A percentile compares a stretch with the other conserved stretches of the same genome.
Evolutionary conservation across 306 rosid genomes (phyloP).

Genomic region (Lithocarpus polystachyus): DNA sequence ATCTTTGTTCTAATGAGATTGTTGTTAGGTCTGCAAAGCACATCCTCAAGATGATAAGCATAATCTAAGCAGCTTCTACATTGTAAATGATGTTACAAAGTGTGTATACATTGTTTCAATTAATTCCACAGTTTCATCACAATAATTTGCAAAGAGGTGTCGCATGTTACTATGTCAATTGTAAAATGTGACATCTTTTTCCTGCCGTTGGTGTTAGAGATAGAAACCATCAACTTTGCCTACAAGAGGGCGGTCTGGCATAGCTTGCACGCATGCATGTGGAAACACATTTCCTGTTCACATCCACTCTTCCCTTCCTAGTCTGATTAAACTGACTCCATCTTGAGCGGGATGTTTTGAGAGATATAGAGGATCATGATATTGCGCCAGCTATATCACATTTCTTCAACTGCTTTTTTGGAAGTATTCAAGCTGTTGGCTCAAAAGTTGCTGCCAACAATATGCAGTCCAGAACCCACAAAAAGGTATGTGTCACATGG

Average conservation of each 20-base stretch:
- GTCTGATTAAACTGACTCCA: background rate
- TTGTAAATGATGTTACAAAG: background rate
- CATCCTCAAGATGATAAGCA: constrained; percentile 66
- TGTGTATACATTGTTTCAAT: background rate
- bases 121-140: background rate
- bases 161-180: background rate
- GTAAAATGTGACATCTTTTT: background rate
- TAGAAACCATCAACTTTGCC: no score
- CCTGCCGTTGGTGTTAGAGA: background rate
- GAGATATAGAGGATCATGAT: constrained; percentile 94
- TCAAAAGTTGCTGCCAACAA: constrained; percentile 45
- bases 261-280: background rate
- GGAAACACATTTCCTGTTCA: background rate
- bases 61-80: constrained; percentile 13
- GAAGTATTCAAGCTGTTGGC: constrained; percentile 64
- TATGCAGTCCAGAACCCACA: constrained; percentile 47
- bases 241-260: background rate
- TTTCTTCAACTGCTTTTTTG: constrained; percentile 88
- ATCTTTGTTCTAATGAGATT: constrained; percentile 90
- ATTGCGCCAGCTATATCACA: constrained; percentile 74
- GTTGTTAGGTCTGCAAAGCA: constrained; percentile 96
- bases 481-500: constrained; percentile 47
- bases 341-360: constrained; percentile 65
- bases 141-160: background rate
- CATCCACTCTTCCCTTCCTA: background rate